Evolutionary conservation across 2,329 filamentous ascomycete species (phyloP).

Genomic region (Hypomyces perniciosus): DNA sequence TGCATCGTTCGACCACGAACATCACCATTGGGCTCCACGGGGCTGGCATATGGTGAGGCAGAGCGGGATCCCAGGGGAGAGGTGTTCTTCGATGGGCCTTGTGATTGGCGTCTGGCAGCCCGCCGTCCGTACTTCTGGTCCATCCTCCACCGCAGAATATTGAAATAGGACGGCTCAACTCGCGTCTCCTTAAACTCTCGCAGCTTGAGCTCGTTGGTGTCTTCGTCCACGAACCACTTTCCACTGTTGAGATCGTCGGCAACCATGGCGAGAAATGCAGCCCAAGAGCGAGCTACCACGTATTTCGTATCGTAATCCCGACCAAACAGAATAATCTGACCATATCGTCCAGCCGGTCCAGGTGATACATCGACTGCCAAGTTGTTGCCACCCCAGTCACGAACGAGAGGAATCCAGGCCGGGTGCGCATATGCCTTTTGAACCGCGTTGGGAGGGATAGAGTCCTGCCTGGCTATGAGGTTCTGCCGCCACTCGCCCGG

Average conservation of each 20-base stretch:
- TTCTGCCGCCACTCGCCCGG: conserved; percentile 73
- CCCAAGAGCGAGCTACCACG: conserved; percentile 89
- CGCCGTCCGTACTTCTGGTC: conserved; percentile 89
- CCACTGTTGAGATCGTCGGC: conserved; percentile 87
- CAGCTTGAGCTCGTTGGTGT: conserved; percentile 83
- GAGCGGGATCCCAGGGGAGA: conserved; percentile 45
- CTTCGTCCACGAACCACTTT: conserved; percentile 90
- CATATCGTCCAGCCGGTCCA: conserved; percentile 85
- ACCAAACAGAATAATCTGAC: conserved; percentile 92
- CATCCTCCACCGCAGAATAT: conserved; percentile 89
- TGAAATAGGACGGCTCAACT: conserved; percentile 88
- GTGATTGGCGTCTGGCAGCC: conserved; percentile 48
- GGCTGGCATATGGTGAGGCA: conserved; percentile 59
- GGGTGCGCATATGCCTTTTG: conserved; percentile 92
- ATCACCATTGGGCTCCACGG: conserved; percentile 52
- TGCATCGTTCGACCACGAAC: conserved; percentile 67
- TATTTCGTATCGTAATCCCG: conserved; percentile 99
- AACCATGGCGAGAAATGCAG: conserved; percentile 74
- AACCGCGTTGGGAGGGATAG: conserved; percentile 76
- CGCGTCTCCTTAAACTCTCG: conserved; percentile 84
- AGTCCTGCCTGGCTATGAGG: conserved; percentile 77
- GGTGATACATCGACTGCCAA: conserved; percentile 88
- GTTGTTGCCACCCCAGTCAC: conserved; percentile 99
- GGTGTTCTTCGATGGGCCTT: conserved; percentile 34
- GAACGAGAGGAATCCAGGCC: conserved; percentile 90